Percentiles rank a stretch among this genome's conserved stretches.
phyloP scores from a whole-genome alignment of 1,284 basidiomycete genomes.

The Rhodotorula sp. region DNA sequence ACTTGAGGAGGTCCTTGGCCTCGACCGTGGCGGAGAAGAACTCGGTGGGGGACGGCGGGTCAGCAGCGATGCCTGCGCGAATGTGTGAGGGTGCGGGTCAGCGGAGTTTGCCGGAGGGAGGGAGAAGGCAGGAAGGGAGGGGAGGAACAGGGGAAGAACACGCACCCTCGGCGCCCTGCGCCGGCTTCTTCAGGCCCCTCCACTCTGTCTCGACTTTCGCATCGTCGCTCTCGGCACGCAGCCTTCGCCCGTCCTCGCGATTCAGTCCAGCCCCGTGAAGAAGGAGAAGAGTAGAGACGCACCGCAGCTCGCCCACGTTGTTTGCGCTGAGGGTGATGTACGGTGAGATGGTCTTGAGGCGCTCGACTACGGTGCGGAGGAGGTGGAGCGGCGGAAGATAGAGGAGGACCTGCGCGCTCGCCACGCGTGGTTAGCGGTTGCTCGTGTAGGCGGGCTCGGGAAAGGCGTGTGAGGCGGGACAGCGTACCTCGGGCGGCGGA shows the following conservation, averaged over 20 bases:
- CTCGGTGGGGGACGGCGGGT: constrained; percentile 29
- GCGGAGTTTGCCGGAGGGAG: background rate
- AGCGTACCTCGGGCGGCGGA: constrained; percentile 47
- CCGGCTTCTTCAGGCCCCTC: constrained; percentile 46
- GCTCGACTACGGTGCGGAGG: constrained; percentile 48
- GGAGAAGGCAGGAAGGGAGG: background rate
- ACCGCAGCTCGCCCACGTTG: constrained; percentile 34
- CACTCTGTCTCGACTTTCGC: constrained; percentile 49
- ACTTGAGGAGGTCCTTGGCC: constrained; percentile 48
- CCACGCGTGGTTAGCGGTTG: no score
- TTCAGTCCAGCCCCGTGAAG: background rate
- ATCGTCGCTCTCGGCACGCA: constrained; percentile 38
- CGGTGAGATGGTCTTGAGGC: constrained; percentile 47
- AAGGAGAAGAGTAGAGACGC: background rate
- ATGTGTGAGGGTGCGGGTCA: background rate
- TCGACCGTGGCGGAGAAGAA: constrained; percentile 47
- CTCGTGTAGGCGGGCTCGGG: no score
- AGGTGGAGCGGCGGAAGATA: constrained; percentile 46
- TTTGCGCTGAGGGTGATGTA: constrained; percentile 35
- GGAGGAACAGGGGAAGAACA: background rate
- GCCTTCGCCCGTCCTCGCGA: background rate
- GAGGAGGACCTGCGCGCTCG: constrained; percentile 43
- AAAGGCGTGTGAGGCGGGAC: no score
- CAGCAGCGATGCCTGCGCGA: constrained; percentile 7
- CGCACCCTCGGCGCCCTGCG: constrained; percentile 33